These are phyloP conservation scores for Alternaria sp. DNA, from an alignment of 2,329 filamentous ascomycete genomes.

Conservation along the genomic window DNA sequence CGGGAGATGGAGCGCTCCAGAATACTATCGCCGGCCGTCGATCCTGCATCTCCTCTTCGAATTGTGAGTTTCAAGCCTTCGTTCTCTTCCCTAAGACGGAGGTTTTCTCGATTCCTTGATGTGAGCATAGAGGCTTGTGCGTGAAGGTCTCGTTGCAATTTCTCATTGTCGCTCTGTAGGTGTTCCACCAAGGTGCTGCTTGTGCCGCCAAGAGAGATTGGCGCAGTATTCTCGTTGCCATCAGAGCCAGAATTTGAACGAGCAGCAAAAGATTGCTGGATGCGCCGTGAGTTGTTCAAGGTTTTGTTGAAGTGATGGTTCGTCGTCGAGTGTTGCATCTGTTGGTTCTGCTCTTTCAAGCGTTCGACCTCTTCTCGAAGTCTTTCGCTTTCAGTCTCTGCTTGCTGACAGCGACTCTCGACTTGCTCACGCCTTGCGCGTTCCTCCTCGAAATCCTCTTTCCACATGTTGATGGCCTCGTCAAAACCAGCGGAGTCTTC, in stretches of 20 bases:
- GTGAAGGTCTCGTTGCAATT: slow-evolving; percentile 88
- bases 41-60: slow-evolving; percentile 71
- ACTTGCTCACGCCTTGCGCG: slow-evolving; percentile 86
- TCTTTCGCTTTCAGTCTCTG: slow-evolving; percentile 85
- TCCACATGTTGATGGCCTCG: slow-evolving; percentile 78
- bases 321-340: slow-evolving; percentile 42
- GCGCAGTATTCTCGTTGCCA: slow-evolving; percentile 41
- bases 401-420: slow-evolving; percentile 85
- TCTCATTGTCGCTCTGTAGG: slow-evolving; percentile 89
- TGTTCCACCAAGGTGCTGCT: slow-evolving; percentile 83
- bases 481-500: slow-evolving; percentile 50
- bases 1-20: slow-evolving; percentile 94
- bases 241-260: slow-evolving; percentile 53
- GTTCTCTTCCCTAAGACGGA: slow-evolving; percentile 94
- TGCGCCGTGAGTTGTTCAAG: slow-evolving; percentile 51
- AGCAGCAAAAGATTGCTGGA: slow-evolving; percentile 48
- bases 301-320: slow-evolving; percentile 49
- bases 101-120: slow-evolving; percentile 92
- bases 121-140: slow-evolving; percentile 98
- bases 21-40: slow-evolving; percentile 81
- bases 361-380: slow-evolving; percentile 85
- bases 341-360: slow-evolving; percentile 59
- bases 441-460: slow-evolving; percentile 92
- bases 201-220: slow-evolving; percentile 46
- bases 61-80: slow-evolving; percentile 93